Conservation (phyloP, 768 basidiomycete genomes). For the Kwoniella botswanensis region DNA sequence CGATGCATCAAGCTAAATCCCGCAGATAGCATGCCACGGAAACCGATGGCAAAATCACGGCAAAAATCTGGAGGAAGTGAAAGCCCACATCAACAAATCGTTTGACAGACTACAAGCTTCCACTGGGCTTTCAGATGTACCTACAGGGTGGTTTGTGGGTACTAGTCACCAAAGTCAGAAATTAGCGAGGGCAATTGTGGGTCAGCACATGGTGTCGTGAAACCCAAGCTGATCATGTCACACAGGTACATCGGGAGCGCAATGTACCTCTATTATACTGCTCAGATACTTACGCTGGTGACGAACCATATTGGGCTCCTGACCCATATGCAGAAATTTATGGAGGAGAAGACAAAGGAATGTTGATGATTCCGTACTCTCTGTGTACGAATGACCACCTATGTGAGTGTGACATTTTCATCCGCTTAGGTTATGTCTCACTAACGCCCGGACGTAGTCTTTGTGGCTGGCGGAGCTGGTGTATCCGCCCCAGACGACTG, state of each 20-base stretch:
- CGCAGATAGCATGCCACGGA: constrained; percentile 43
- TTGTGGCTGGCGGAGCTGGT: constrained; percentile 35
- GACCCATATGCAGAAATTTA: constrained; percentile 34
- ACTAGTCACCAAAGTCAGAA: constrained; percentile 23
- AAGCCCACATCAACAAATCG: constrained; percentile 38
- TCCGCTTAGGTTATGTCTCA: neutral
- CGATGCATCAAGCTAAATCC: too few species aligned
- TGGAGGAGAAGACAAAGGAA: constrained; percentile 37
- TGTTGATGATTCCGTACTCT: constrained; percentile 46
- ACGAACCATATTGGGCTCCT: constrained; percentile 39
- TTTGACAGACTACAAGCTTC: constrained; percentile 44
- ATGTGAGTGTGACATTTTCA: constrained; percentile 24
- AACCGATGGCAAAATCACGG: constrained; percentile 42
- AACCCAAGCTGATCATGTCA: neutral
- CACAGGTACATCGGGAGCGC: constrained; percentile 40
- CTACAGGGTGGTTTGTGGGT: constrained; percentile 43
- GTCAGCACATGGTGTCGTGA: neutral
- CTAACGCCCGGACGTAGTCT: constrained; percentile 19
- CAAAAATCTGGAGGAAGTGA: constrained; percentile 25
- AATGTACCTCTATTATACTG: constrained; percentile 41
- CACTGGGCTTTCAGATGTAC: constrained; percentile 38
- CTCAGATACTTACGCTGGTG: constrained; percentile 40
- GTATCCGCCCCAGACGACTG: constrained; percentile 34
- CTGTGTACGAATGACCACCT: constrained; percentile 37
- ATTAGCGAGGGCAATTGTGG: constrained; percentile 34